A percentile compares a stretch with the other conserved stretches of the same genome.
Conservation (phyloP, 2,329 filamentous ascomycete species). For the Xylogone sp. region DNA sequence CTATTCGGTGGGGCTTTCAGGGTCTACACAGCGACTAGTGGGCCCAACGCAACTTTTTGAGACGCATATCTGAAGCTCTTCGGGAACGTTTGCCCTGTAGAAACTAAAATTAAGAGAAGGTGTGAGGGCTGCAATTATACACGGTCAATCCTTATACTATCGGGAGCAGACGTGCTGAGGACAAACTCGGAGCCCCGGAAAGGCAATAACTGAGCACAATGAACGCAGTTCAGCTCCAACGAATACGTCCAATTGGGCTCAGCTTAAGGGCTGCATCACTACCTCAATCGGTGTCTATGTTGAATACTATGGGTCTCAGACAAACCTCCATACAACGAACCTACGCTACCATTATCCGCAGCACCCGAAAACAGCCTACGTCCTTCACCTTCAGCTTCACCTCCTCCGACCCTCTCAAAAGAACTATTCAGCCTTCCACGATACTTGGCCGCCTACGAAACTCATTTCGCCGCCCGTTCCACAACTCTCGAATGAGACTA, state of each 20-base stretch:
- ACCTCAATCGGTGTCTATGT: neutral
- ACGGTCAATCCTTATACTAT: too few species aligned
- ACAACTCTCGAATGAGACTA: constrained; percentile 14
- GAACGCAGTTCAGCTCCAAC: neutral
- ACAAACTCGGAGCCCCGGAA: too few species aligned
- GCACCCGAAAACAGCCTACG: neutral
- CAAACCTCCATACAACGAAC: neutral
- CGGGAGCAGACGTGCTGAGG: too few species aligned
- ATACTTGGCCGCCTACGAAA: constrained; percentile 18
- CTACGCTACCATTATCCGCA: neutral
- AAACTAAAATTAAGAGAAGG: too few species aligned
- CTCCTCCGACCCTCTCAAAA: constrained; percentile 13
- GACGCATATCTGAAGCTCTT: too few species aligned
- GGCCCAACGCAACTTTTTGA: too few species aligned
- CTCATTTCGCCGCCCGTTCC: constrained; percentile 15
- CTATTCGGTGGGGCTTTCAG: too few species aligned
- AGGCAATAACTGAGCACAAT: neutral
- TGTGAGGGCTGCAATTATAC: too few species aligned
- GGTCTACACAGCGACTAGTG: too few species aligned
- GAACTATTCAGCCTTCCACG: constrained; percentile 6
- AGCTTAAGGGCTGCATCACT: neutral
- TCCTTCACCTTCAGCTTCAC: constrained; percentile 12
- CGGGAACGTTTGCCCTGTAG: too few species aligned
- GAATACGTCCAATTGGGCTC: neutral
- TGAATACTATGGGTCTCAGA: neutral